Evolutionary conservation across 148 eudicot species (phyloP).

Genomic region (Fagopyrum homotropicum): DNA sequence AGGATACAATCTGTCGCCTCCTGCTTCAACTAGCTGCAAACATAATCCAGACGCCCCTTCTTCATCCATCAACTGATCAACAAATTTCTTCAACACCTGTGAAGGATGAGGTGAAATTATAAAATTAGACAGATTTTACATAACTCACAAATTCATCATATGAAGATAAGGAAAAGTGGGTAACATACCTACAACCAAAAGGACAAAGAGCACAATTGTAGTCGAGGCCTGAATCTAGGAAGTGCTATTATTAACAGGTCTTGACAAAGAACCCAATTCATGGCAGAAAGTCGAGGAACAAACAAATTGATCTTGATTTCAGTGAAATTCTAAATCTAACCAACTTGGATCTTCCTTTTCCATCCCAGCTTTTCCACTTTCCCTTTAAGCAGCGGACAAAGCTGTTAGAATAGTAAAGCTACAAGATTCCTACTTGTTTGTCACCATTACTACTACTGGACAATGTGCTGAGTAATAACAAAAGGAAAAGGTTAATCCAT

Average conservation of each 20-base stretch:
- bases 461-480: slow-evolving; percentile 13
- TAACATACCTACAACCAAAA: background rate
- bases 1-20: slow-evolving; percentile 47
- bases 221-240: background rate
- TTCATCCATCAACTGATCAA: slow-evolving; percentile 47
- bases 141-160: background rate
- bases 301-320: slow-evolving; percentile 39
- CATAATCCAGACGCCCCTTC: slow-evolving; percentile 26
- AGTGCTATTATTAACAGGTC: too few species aligned
- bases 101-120: background rate
- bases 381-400: slow-evolving; percentile 23
- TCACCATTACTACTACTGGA: slow-evolving; percentile 24
- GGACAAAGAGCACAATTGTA: background rate
- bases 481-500: slow-evolving; percentile 5
- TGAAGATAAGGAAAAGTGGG: too few species aligned
- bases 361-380: slow-evolving; percentile 20
- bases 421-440: slow-evolving; percentile 45
- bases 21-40: slow-evolving; percentile 31
- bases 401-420: slow-evolving; percentile 27
- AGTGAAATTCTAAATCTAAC: slow-evolving; percentile 34
- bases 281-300: background rate
- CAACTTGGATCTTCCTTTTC: slow-evolving; percentile 18
- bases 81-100: slow-evolving; percentile 12
- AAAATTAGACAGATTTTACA: slow-evolving; percentile 13
- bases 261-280: background rate